Base-by-base conservation (phyloP, 2,329 filamentous ascomycete species). In the Pseudogymnoascus sp. region DNA sequence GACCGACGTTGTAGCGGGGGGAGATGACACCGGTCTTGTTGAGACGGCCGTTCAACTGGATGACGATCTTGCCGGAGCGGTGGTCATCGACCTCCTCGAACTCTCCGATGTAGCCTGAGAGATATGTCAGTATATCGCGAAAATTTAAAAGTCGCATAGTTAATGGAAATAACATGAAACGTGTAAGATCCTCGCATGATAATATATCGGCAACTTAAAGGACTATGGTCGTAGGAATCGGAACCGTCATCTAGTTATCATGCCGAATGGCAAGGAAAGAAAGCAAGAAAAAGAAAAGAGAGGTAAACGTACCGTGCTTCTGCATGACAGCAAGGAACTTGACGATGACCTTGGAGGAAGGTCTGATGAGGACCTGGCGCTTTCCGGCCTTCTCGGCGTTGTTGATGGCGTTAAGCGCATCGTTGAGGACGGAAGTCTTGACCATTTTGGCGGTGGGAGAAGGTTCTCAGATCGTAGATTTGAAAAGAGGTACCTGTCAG, bases 181-280 rank as follows among this genome's bases (percentile, higher is more conserved):
- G 89, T 96, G 92, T 96, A 96, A 97, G 92, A 93, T 89, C 88
- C 86, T 88, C 88, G 88, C 86, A 78, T 78, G 78, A 90, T 81
- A 78, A 95, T 99, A 81, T 99, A 90, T 96, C 95, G 93, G 91
- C 87, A 87, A 96, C 87, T 97, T 97, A 99, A 97, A 99, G 91
- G 93, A 91, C 93, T 91, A 87, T 88, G 84, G 88, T 89, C 90
- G 92, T 97, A 80, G 79, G 82, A 76, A 78, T 85, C 86, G 86
- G 88, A 88, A 93, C 88, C 87, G 86, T 91, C 88, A 89, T 91
- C 93, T 96, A 99, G 95, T 97, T 97, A 97, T 97, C 91, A 97
- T 89, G 89, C 93, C 93, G 95, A 95, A 88, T 74, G 72, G 70
- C 62, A 62, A 65, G 65, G 45, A 63, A 62, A 62, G n/a, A 16